phyloP scores from a whole-genome alignment of 352 stramenopile species.

The Aphanomyces euteiches region DNA sequence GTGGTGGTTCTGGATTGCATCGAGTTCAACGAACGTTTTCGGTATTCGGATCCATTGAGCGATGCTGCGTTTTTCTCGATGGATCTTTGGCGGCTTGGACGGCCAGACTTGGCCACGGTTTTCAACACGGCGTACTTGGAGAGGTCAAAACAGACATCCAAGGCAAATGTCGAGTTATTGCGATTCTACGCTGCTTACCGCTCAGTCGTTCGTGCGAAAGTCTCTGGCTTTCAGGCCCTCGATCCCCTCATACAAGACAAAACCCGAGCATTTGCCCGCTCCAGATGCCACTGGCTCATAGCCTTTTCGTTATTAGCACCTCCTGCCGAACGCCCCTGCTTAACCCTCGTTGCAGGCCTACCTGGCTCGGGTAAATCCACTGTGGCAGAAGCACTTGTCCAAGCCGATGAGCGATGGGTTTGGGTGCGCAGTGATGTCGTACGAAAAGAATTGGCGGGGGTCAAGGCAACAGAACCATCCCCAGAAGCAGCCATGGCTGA shows the following conservation, averaged over 20 bases:
- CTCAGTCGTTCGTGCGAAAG: conserved; percentile 63
- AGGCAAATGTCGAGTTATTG: conserved; percentile 49
- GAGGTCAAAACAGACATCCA: conserved; percentile 44
- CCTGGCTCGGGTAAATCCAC: conserved; percentile 65
- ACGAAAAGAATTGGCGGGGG: conserved; percentile 54
- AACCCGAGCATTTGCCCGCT: conserved; percentile 40
- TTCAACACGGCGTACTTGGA: conserved; percentile 57
- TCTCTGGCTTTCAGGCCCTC: conserved; percentile 59
- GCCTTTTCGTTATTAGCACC: conserved; percentile 51
- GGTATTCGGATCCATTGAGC: conserved; percentile 58
- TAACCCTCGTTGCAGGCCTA: conserved; percentile 56
- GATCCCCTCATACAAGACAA: conserved; percentile 45
- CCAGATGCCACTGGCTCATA: conserved; percentile 63
- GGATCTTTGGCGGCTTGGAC: conserved; percentile 60
- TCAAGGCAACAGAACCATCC: neutral
- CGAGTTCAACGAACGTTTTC: conserved; percentile 79
- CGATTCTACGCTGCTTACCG: conserved; percentile 64
- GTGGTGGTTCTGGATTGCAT: conserved; percentile 70
- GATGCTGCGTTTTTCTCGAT: conserved; percentile 68
- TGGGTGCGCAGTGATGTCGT: conserved; percentile 65
- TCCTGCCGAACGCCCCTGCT: conserved; percentile 42
- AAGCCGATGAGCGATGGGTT: conserved; percentile 42
- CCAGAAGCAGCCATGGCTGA: conserved; percentile 18
- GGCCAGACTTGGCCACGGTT: conserved; percentile 47
- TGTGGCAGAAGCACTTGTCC: conserved; percentile 48